Conservation (phyloP, 2,329 filamentous ascomycete species). For the Cercospora zeina region DNA sequence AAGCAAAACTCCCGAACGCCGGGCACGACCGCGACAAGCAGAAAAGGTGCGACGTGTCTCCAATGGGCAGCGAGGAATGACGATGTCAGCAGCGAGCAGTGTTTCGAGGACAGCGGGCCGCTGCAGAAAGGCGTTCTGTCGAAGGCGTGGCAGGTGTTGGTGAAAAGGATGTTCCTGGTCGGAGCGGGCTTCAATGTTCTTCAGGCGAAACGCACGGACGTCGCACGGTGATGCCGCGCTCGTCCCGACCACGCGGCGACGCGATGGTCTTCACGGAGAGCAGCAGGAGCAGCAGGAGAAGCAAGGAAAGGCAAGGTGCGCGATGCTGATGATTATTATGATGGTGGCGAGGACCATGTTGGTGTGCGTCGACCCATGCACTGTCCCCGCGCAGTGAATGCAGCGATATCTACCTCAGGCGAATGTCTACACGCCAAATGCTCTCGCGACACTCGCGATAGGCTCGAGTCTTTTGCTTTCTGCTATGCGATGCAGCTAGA, state of each 20-base stretch:
- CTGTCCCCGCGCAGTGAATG: neutral
- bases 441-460: neutral
- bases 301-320: neutral
- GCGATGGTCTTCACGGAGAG: neutral
- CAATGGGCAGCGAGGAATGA: neutral
- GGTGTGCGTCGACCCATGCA: slow-evolving; percentile 3
- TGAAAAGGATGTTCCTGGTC: slow-evolving; percentile 10
- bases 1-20: slow-evolving; percentile 10
- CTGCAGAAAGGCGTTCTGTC: slow-evolving; percentile 2
- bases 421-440: neutral
- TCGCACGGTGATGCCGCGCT: neutral
- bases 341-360: slow-evolving; percentile 8
- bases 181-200: neutral
- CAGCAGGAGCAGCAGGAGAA: neutral
- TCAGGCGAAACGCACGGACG: slow-evolving; percentile 3
- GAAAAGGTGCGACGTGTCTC: neutral
- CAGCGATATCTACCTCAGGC: neutral
- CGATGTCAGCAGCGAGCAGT: neutral
- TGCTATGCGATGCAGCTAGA: slow-evolving; percentile 5
- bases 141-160: neutral
- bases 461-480: neutral
- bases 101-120: slow-evolving; percentile 3
- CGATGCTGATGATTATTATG: neutral
- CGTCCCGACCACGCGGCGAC: neutral
- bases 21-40: neutral